These are phyloP conservation scores for Scytalidium sp. DNA, from an alignment of 2,329 filamentous ascomycete genomes.

Conservation along the genomic window DNA sequence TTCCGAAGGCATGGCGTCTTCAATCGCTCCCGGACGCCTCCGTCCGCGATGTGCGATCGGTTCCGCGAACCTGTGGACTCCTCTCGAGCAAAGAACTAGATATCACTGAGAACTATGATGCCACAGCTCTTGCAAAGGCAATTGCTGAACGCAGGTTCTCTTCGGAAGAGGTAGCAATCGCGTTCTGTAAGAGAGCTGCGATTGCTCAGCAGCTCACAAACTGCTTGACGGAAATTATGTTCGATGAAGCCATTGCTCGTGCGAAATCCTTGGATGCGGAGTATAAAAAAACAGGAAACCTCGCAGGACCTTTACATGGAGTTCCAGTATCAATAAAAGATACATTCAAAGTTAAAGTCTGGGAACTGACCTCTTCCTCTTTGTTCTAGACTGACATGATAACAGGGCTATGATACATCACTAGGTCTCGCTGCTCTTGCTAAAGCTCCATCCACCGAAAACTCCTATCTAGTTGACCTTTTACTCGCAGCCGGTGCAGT, in stretches of 20 bases:
- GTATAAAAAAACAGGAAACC: constrained; percentile 33
- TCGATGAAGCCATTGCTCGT: constrained; percentile 41
- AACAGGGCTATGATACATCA: constrained; percentile 44
- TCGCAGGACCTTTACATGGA: constrained; percentile 60
- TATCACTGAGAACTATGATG: constrained; percentile 26
- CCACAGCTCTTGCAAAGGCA: constrained; percentile 20
- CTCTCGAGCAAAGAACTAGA: constrained; percentile 20
- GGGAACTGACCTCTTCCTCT: background rate
- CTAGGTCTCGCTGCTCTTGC: constrained; percentile 55
- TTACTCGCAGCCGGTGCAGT: constrained; percentile 60
- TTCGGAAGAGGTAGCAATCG: constrained; percentile 36
- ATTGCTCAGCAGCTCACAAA: constrained; percentile 46
- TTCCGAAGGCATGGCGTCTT: constrained; percentile 24
- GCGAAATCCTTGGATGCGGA: constrained; percentile 44
- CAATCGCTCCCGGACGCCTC: constrained; percentile 12
- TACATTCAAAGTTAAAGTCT: constrained; percentile 49
- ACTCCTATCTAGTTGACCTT: constrained; percentile 56
- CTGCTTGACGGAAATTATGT: constrained; percentile 47
- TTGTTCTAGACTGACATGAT: background rate
- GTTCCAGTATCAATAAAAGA: constrained; percentile 58
- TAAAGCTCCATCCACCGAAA: constrained; percentile 46
- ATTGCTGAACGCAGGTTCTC: constrained; percentile 17
- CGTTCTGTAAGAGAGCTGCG: constrained; percentile 49
- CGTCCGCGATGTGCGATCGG: constrained; percentile 17
- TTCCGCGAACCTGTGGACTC: constrained; percentile 20